Evolutionary conservation across 768 basidiomycete genomes (phyloP), one percentile per base, ranked within the genome.

Genomic region (Suillus subaureus): DNA sequence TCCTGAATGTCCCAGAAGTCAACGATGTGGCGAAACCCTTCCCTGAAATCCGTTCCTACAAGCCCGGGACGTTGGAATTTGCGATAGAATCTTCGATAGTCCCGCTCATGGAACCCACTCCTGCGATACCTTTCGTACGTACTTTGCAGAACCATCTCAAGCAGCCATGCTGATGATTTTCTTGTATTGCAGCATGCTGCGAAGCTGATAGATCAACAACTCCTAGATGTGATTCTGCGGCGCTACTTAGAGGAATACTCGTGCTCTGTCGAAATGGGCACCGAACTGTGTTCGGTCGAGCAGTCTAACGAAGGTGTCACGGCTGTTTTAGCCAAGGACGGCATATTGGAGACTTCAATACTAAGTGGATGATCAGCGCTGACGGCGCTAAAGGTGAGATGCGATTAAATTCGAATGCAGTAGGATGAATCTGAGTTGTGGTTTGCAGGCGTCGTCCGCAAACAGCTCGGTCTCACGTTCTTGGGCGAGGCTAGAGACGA

Each of bases 1-100:
- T 71, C 61, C 70, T 84, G 45, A 73, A 80, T 8, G 74, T 81
- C 40, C 77, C 79, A 42, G 74, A 80, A 15, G 72, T 82, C 16
- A 49, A 77, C 35, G 70, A 77, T 31, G 56, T 52, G 28, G 75
- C 74, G 7, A 78, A 74, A 54, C 63, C 66, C 4, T 68, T 71
- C 12, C 72, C 72, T n/a, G 69, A 69, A 3, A 74, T 77, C 5
- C 76, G 77, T 39, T 72, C 72, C 54, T 82, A 82, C 69, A 72
- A 77, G 49, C 67, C 23, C 0, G 62, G 47, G 11, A 58, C 40
- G 8, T 15, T 60, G n/a, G 56, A 66, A 26, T 26, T 0, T 43
- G 8, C 21, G 6, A 33, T n/a, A 16, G 56, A 67, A n/a, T 61
- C 42, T 49, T 35, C 12, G n/a, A 67, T 75, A 69, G 65, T 64